These are phyloP conservation scores for Hypomontagnella submonticulosa DNA, from an alignment of 495 filamentous ascomycete genomes.

Conservation along the genomic window DNA sequence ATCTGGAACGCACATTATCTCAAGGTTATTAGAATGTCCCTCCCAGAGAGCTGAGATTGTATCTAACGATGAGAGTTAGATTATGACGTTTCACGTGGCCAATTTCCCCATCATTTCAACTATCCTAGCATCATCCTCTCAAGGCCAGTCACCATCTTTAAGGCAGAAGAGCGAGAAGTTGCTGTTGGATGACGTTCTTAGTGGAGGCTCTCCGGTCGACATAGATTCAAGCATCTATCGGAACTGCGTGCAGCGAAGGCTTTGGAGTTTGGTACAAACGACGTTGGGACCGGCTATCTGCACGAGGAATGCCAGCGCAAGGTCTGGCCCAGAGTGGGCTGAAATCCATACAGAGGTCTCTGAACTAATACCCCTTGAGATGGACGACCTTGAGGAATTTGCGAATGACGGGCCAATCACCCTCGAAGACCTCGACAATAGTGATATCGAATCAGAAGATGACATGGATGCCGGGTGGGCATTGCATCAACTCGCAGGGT, in stretches of 20 bases:
- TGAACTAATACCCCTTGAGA: not conserved
- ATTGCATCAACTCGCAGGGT: not conserved
- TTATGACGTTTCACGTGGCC: constrained; percentile 33
- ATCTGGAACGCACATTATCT: constrained; percentile 59
- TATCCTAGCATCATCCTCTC: constrained; percentile 39
- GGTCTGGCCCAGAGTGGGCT: not conserved
- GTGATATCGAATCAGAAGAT: constrained; percentile 1
- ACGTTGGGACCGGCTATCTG: constrained; percentile 32
- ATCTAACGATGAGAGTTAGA: constrained; percentile 38
- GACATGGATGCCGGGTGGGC: not conserved
- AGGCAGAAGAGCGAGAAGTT: constrained; percentile 33
- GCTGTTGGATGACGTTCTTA: not conserved
- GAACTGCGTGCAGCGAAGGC: constrained; percentile 25
- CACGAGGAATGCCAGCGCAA: constrained; percentile 11
- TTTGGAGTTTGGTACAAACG: constrained; percentile 43
- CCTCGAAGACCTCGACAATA: not conserved
- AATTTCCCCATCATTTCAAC: constrained; percentile 38
- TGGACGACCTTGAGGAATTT: constrained; percentile 6
- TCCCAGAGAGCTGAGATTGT: constrained; percentile 13
- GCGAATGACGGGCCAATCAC: not conserved
- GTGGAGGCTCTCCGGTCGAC: not conserved
- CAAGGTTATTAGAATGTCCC: constrained; percentile 39
- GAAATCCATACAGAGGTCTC: not conserved
- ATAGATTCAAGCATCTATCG: constrained; percentile 2
- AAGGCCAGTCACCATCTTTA: constrained; percentile 36